These are phyloP conservation scores for Cordyceps militaris DNA, from an alignment of 2,329 filamentous ascomycete genomes.

Conservation along the genomic window DNA sequence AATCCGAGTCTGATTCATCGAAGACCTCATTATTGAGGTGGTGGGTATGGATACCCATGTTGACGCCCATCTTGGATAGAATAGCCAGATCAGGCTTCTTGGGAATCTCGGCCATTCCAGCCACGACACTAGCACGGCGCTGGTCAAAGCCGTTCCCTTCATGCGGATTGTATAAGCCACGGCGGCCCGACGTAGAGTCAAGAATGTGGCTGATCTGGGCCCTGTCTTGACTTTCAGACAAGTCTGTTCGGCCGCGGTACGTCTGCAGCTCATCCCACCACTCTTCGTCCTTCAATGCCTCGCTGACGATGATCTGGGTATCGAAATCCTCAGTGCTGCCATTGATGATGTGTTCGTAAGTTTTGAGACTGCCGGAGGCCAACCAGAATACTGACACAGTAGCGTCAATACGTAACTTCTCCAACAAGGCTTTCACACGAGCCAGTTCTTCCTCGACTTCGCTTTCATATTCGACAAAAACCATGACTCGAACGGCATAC, in stretches of 20 bases:
- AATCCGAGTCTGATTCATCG: constrained; percentile 29
- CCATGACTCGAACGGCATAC: constrained; percentile 68
- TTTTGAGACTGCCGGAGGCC: constrained; percentile 62
- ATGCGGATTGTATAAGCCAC: constrained; percentile 38
- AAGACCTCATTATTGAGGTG: constrained; percentile 58
- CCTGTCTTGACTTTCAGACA: constrained; percentile 37
- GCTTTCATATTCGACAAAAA: constrained; percentile 83
- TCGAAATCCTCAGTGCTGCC: constrained; percentile 51
- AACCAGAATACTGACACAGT: constrained; percentile 76
- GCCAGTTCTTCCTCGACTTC: constrained; percentile 74
- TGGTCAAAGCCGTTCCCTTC: constrained; percentile 22
- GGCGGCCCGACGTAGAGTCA: constrained; percentile 35
- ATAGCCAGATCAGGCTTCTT: constrained; percentile 49
- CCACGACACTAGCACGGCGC: constrained; percentile 38
- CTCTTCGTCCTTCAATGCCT: constrained; percentile 60
- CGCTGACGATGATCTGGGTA: constrained; percentile 54
- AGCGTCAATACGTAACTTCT: constrained; percentile 76
- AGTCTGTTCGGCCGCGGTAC: constrained; percentile 36
- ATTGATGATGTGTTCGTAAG: constrained; percentile 74
- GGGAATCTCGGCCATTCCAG: constrained; percentile 52
- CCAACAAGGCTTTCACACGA: constrained; percentile 65
- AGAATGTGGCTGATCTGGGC: constrained; percentile 37
- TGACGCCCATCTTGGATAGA: constrained; percentile 53
- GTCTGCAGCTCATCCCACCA: constrained; percentile 77
- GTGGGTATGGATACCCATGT: constrained; percentile 69